A percentile compares a stretch with the other conserved stretches of the same genome.
Conservation (phyloP, 1,284 basidiomycete species). For the Agroathelia rolfsii region DNA sequence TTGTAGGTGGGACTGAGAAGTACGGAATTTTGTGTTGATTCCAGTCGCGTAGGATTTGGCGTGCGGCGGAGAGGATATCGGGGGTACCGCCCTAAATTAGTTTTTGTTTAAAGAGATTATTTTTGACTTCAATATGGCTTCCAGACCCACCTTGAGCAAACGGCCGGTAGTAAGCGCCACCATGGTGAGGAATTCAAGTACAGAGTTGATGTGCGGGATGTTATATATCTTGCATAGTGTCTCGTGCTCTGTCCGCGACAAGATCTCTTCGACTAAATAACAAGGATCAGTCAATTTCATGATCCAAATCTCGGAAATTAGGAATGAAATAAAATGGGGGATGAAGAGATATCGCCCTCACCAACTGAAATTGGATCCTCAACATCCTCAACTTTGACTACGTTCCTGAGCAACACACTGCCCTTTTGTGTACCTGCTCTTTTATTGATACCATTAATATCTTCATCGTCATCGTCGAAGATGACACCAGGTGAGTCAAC, state of each 20-base stretch:
- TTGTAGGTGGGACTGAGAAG: conserved; percentile 67
- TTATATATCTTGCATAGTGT: conserved; percentile 79
- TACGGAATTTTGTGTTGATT: conserved; percentile 94
- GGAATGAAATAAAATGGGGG: no score
- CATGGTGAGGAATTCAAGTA: conserved; percentile 86
- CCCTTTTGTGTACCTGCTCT: conserved; percentile 47
- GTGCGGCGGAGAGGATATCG: conserved; percentile 76
- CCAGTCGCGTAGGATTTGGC: conserved; percentile 89
- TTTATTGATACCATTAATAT: conserved; percentile 34
- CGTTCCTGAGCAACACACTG: conserved; percentile 81
- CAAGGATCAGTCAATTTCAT: conserved; percentile 6
- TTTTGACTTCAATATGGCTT: neutral
- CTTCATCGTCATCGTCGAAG: conserved; percentile 64
- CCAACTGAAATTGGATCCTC: conserved; percentile 86
- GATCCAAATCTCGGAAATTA: no score
- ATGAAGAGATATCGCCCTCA: conserved; percentile 33
- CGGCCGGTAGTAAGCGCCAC: conserved; percentile 81
- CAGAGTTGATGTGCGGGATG: conserved; percentile 63
- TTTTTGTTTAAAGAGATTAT: conserved; percentile 2
- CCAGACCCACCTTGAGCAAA: conserved; percentile 56
- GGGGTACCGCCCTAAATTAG: conserved; percentile 74
- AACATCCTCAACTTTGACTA: conserved; percentile 86
- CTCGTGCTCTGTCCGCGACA: conserved; percentile 56
- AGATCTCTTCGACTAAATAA: conserved; percentile 71
- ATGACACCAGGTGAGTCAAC: conserved; percentile 97